phyloP scores from a whole-genome alignment of 805 yeast species.

The Lachancea sp. region DNA sequence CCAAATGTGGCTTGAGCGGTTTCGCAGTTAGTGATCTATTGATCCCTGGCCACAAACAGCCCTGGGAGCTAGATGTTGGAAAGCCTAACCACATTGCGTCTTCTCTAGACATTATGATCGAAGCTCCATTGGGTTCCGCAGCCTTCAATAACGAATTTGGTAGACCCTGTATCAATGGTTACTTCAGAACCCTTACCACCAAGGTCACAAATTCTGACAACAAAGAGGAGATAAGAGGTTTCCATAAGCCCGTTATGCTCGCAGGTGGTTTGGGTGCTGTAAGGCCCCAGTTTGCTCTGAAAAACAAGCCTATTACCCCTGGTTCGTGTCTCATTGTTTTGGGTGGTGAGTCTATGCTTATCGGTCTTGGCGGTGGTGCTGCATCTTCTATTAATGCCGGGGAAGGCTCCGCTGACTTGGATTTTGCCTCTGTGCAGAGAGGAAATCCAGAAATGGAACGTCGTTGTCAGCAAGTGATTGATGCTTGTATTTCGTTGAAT shows the following conservation, averaged over 20 bases:
- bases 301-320: slow-evolving; percentile 81
- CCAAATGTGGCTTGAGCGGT: slow-evolving; percentile 95
- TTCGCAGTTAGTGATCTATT: slow-evolving; percentile 84
- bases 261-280: slow-evolving; percentile 99
- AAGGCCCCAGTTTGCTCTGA: slow-evolving; percentile 86
- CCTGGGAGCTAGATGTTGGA: slow-evolving; percentile 92
- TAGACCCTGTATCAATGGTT: slow-evolving; percentile 94
- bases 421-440: slow-evolving; percentile 98
- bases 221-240: slow-evolving; percentile 78
- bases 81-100: slow-evolving; percentile 91
- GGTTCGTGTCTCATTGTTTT: slow-evolving; percentile 87
- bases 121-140: slow-evolving; percentile 96
- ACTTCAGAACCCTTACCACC: slow-evolving; percentile 91
- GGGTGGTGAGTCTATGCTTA: slow-evolving; percentile 97
- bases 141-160: slow-evolving; percentile 99
- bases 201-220: slow-evolving; percentile 57
- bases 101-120: slow-evolving; percentile 88
- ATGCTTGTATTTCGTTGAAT: slow-evolving; percentile 84
- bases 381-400: slow-evolving; percentile 96
- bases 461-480: slow-evolving; percentile 97
- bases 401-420: slow-evolving; percentile 91
- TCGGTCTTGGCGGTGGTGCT: slow-evolving; percentile 99
- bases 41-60: slow-evolving; percentile 80
- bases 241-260: slow-evolving; percentile 97
- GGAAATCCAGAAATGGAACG: slow-evolving; percentile 99